A percentile compares a stretch with the other conserved stretches of the same genome.
Conservation (phyloP, 2,329 filamentous ascomycete genomes). For the Fusarium nygamai region DNA sequence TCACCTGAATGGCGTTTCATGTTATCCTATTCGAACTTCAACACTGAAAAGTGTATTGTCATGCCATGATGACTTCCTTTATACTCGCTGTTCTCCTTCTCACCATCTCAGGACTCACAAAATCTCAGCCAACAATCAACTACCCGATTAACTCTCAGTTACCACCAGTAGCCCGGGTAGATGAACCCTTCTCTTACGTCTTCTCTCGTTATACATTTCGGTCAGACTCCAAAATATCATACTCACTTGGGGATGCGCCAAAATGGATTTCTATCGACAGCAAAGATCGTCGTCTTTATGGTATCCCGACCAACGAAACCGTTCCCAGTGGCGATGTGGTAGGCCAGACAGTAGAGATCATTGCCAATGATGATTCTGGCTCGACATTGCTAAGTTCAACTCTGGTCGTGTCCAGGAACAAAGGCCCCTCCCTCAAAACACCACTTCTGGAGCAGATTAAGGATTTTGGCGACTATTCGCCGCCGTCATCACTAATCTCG, state of each 20-base stretch:
- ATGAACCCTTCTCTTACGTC: slow-evolving; percentile 73
- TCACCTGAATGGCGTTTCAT: slow-evolving; percentile 34
- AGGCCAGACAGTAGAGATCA: slow-evolving; percentile 70
- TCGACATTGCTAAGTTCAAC: slow-evolving; percentile 72
- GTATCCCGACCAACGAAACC: slow-evolving; percentile 70
- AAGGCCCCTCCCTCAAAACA: slow-evolving; percentile 63
- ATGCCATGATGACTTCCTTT: slow-evolving; percentile 46
- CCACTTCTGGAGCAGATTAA: slow-evolving; percentile 68
- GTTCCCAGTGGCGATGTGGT: slow-evolving; percentile 63
- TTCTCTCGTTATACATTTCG: slow-evolving; percentile 81
- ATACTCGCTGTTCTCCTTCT: slow-evolving; percentile 42
- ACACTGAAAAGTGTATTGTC: slow-evolving; percentile 34
- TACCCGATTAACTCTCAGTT: slow-evolving; percentile 89
- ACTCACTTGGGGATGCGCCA: slow-evolving; percentile 73
- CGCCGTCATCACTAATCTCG: slow-evolving; percentile 67
- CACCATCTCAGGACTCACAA: slow-evolving; percentile 45
- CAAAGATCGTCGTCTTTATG: slow-evolving; percentile 71
- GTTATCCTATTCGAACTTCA: slow-evolving; percentile 27
- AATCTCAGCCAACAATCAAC: slow-evolving; percentile 55
- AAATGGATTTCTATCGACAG: slow-evolving; percentile 80
- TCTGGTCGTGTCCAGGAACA: slow-evolving; percentile 72
- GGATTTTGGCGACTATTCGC: slow-evolving; percentile 67
- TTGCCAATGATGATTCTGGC: slow-evolving; percentile 74
- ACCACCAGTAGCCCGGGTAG: slow-evolving; percentile 78
- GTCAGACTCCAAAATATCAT: slow-evolving; percentile 70